Evolutionary conservation across 2,329 filamentous ascomycete genomes (phyloP), one percentile per base, ranked within the genome.

Genomic region (Colletotrichum karsti): DNA sequence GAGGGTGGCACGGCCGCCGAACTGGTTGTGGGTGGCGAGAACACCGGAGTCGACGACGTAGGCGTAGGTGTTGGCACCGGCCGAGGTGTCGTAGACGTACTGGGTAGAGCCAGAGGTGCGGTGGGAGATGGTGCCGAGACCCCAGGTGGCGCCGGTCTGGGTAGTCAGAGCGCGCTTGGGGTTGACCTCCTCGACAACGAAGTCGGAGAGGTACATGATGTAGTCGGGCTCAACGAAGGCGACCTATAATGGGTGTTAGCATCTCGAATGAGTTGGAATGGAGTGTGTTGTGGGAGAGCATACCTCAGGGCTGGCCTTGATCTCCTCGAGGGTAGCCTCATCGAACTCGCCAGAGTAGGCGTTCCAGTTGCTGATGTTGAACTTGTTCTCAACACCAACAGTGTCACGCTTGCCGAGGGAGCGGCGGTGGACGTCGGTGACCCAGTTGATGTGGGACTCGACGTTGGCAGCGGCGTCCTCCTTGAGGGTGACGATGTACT

Each of bases 31-130:
- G 5, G 73, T 63, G 20, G 76, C 80, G 44, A 80, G 79, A 58
- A 89, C 83, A 39, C 87, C 87, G 0, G 84, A 87, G 74, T 90
- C 87, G 62, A 89, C 76, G 57, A 90, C 76, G 73, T 89, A 90
- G 54, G 83, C 78, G 67, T 81, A 88, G 57, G 77, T 81, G 33
- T 76, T 79, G 13, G 73, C 62, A 13, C 84, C 84, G 22, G 82
- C 81, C 20, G 73, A 77, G 8, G 71, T 64, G 67, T 85, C 81
- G 73, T 84, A 85, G 28, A 75, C 68, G 70, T 85, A 86, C 53
- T 75, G 72, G 12, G 58, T 77, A 7, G 71, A 75, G 35, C 76
- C 76, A 20, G 75, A 71, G 18, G 72, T 77, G 18, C 75, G 72
- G 74, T 81, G 79, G 7, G 85, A 86, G 69, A 86, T 76, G 33